Base-by-base conservation (phyloP, 1,139 yeast genomes). In the Suhomyces taliae region DNA sequence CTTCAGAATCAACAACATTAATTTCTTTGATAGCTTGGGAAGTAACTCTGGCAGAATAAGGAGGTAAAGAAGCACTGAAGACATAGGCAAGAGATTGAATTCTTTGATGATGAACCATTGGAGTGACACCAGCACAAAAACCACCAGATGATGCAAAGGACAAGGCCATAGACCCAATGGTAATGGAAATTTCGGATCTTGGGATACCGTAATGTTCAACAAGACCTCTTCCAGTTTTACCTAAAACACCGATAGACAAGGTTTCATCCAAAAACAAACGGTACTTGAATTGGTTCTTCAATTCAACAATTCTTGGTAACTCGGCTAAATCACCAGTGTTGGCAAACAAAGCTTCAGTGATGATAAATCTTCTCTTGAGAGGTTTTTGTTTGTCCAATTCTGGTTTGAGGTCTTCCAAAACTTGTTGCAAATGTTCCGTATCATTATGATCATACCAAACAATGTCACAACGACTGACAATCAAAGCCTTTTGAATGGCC, bases 91-190 rank as follows among this genome's bases (percentile, higher is more conserved):
- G 76, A 8, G 96, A 88, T 32, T 90, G 88, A 59, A 91, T 86
- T 62, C 95, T 83, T 75, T 95, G 99, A 68, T 93, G 97, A 57
- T 85, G 87, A 39, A 91, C 83, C 91, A 93, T 89, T 49, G 86
- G 85, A 36, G 72, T 69, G 37, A 82, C 86, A 50, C 98, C 99
- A 27, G 89, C 89, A 63, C 96, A 93, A 67, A 90, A 93, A 0
- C 97, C 99, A 53, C 99, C 99, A 39, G 95, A 85, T 8, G 95
- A 78, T n/a, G 91, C 95, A 56, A 91, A 78, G 0, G 96, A 77
- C 38, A 78, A 78, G 10, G 97, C 95, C 76, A 93, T 70, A 3
- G 96, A 84, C 29, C 97, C 97, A 50, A 90, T 79, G 10, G 96
- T 87, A 54, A 93, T 85, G 55, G 93, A 95, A 50, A 93, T 76